Conservation (phyloP, 2,329 filamentous ascomycete species). For the Ophiobolus disseminans region DNA sequence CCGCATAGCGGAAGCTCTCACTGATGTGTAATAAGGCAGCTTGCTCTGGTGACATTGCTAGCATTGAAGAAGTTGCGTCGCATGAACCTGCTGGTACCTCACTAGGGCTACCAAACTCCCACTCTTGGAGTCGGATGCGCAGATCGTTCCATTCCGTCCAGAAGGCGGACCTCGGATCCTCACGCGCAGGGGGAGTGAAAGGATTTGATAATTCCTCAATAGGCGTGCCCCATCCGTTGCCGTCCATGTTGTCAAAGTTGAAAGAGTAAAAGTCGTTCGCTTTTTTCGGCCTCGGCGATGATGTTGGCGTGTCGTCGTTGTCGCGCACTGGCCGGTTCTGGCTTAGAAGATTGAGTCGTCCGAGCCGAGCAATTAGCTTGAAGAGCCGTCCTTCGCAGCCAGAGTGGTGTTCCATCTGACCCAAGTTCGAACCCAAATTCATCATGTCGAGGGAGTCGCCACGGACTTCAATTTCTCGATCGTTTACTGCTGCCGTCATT, state of each 20-base stretch:
- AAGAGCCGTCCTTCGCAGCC: constrained; percentile 89
- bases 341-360: constrained; percentile 82
- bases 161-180: constrained; percentile 68
- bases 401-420: constrained; percentile 81
- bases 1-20: constrained; percentile 88
- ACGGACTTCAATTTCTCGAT: constrained; percentile 82
- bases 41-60: constrained; percentile 60
- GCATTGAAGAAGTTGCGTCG: constrained; percentile 31
- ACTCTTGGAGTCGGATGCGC: constrained; percentile 76
- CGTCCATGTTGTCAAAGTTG: constrained; percentile 68
- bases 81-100: constrained; percentile 34
- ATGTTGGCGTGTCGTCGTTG: constrained; percentile 41
- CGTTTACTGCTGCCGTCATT: constrained; percentile 89
- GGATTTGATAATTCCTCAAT: constrained; percentile 54
- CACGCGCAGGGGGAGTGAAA: constrained; percentile 51
- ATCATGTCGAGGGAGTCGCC: constrained; percentile 69
- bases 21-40: constrained; percentile 81
- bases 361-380: constrained; percentile 82
- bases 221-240: constrained; percentile 70
- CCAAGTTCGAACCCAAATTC: constrained; percentile 70
- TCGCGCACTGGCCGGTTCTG: constrained; percentile 64
- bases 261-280: constrained; percentile 60
- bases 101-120: constrained; percentile 68
- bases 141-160: constrained; percentile 88
- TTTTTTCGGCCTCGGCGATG: constrained; percentile 43